Evolutionary conservation across 2,329 filamentous ascomycete genomes (phyloP), one percentile per base, ranked within the genome.

Genomic region (Pyrenophora teres): DNA sequence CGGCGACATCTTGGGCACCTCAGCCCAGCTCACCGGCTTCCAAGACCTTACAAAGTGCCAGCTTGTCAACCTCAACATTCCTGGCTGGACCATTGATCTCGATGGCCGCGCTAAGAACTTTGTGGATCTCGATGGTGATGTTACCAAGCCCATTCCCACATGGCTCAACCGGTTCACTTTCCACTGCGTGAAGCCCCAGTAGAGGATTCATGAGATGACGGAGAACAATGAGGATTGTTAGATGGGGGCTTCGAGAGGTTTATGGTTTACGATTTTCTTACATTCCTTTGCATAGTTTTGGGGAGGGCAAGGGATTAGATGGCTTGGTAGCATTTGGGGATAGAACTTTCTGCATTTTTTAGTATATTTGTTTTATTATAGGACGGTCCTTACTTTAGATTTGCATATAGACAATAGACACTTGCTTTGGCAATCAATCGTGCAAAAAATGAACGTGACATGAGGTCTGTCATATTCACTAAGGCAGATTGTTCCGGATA

Each of bases 91-190:
- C 32, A 49, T 56, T 27, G 35, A 53, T 32, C 46, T 59, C 12
- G 53, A 59, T 19, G 56, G 56, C n/a, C 50, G 53, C 23, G 46
- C 53, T 2, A 49, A 59, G 41, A 59, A 54, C 45, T 59, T 56
- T 50, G 56, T 41, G 21, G 44, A 56, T 6, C 35, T 59, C 8
- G 56, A 59, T 33, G 56, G 41, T 19, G 53, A 59, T 41, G 21
- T 36, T 13, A 53, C 50, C 4, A 46, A 54, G 47, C 40, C 56
- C 10, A 31, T 59, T 38, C 50, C 41, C 6, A 50, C 41, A 6
- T 59, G 50, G 46, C 52, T 59, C 30, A 44, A 43, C n/a, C 53
- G 56, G 7, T 59, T 56, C 47, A 53, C 47, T 15, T 56, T 59
- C 33, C 50, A 54, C 21, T 59, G 56, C 36, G 16, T 31, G 4